Evolutionary conservation across 805 yeast species (phyloP), one percentile per base, ranked within the genome.

Genomic region (Barnettozyma botsteinii): DNA sequence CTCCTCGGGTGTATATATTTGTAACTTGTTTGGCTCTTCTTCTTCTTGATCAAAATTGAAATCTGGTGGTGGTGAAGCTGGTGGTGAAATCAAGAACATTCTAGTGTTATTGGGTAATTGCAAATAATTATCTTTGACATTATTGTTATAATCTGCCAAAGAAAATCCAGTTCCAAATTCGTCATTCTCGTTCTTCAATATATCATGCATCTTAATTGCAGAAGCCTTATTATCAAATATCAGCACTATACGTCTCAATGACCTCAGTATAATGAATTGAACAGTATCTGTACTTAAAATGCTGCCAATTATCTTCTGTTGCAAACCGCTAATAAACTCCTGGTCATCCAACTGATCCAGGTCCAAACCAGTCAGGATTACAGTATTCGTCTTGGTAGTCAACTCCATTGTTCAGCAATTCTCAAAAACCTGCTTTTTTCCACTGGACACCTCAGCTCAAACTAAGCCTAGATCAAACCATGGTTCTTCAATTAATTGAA

Each of bases 11-110:
- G 56, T 56, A 31, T 53, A 53, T 15, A 53, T 54, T 41, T 54
- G 59, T 19, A 45, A 42, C 32, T 50, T 55, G 22, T 52, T 55
- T 3, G 72, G 72, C 4, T 56, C 57, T 22, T 62, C 70, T 42
- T 67, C 72, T 20, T 57, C 55, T 29, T 51, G 53, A 12, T 62
- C 52, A 43, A 58, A 67, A 40, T 65, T 63, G 40, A 66, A 67
- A 18, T 51, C 71, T 4, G 65, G 60, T 4, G 71, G 70, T 7
- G 72, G 72, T 0, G 70, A 65, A 4, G 65, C 63, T 5, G 71
- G 70, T 7, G 72, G 72, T 0, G 70, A 65, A 6, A 66, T 60
- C 31, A 67, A 43, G 45, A 66, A 67, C 56, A 62, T 42, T 35
- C 59, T 52, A 7, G 56, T 50, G 30, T 57, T 47, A 31, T 51